Evolutionary conservation across 805 yeast species (phyloP), one percentile per base, ranked within the genome.

Genomic region (Sugiyamaella boreocaroliniensis): DNA sequence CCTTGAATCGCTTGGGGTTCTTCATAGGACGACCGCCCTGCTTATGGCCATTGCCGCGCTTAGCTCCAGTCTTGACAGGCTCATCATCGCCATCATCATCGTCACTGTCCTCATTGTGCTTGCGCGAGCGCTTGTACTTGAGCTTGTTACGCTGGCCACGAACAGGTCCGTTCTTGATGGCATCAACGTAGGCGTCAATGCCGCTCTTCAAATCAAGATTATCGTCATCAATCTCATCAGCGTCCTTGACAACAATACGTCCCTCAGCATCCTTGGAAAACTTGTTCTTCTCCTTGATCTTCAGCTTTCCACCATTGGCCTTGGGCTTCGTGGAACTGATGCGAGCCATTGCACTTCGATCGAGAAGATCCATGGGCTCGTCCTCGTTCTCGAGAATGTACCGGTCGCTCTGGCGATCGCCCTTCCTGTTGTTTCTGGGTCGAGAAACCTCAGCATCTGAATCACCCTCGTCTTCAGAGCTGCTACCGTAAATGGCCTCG

Each of bases 141-240:
- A 92, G 79, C 72, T 82, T 89, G 70, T 90, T 90, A 73, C 81
- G 82, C 74, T 88, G 97, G 54, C 97, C 97, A 70, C 96, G 84
- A 2, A 89, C 82, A 29, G 98, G 98, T 20, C 93, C 97, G 61
- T 85, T 86, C 68, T 81, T 85, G 20, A 93, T 89, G 6, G 99
- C 99, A 57, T 89, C 97, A 59, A 89, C 79, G 67, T 93, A 93
- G 0, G 97, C 98, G 65, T 86, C 86, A 58, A 92, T 80, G 15
- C 97, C 95, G 40, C 51, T 52, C 32, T 55, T 56, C 22, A 48
- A 41, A 29, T 61, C 61, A 10, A 57, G 47, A 18, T 49, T 56
- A 18, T 53, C 63, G 48, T 59, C 60, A 15, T 56, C 61, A 6
- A 53, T 63, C 7, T 60, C 64, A 11, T 62, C 64, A 9, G 66